Evolutionary conservation across 805 yeast genomes (phyloP).

Genomic region (Candida silvicultrix): DNA sequence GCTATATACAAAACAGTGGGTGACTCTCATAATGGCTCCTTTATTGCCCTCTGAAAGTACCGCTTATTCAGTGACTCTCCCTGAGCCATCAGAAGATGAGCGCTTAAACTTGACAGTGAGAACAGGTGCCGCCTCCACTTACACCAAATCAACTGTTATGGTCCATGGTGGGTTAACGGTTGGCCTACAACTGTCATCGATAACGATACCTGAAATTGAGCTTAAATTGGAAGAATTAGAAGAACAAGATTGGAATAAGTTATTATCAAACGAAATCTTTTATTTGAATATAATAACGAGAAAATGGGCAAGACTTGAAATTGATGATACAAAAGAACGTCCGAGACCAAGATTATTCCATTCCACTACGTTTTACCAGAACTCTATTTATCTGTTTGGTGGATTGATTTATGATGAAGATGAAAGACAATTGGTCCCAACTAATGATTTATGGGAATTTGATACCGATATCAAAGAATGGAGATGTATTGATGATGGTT

Average conservation of each 20-base stretch:
- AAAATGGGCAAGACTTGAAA: conserved; percentile 43
- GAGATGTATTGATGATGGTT: conserved; percentile 43
- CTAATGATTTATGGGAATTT: conserved; percentile 68
- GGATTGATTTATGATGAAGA: conserved; percentile 44
- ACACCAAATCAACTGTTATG: conserved; percentile 53
- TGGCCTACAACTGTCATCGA: conserved; percentile 30
- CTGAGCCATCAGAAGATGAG: conserved; percentile 44
- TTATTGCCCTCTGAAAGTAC: conserved; percentile 58
- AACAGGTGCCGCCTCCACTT: conserved; percentile 60
- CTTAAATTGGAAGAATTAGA: conserved; percentile 4
- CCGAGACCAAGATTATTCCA: conserved; percentile 45
- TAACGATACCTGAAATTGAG: conserved; percentile 12
- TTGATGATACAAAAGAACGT: conserved; percentile 12
- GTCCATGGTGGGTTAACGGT: conserved; percentile 65
- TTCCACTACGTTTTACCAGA: conserved; percentile 43
- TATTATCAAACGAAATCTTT: conserved; percentile 57
- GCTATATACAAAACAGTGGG: background rate
- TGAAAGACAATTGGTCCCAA: conserved; percentile 34
- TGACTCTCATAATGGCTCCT: conserved; percentile 42
- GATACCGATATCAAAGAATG: conserved; percentile 47
- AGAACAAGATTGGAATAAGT: conserved; percentile 2
- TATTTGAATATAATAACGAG: conserved; percentile 52
- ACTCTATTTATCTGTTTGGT: conserved; percentile 55
- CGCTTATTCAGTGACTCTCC: conserved; percentile 52
- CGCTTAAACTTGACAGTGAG: conserved; percentile 51